phyloP scores from a whole-genome alignment of 2,329 filamentous ascomycete genomes.

The Colletotrichum eremochloae region DNA sequence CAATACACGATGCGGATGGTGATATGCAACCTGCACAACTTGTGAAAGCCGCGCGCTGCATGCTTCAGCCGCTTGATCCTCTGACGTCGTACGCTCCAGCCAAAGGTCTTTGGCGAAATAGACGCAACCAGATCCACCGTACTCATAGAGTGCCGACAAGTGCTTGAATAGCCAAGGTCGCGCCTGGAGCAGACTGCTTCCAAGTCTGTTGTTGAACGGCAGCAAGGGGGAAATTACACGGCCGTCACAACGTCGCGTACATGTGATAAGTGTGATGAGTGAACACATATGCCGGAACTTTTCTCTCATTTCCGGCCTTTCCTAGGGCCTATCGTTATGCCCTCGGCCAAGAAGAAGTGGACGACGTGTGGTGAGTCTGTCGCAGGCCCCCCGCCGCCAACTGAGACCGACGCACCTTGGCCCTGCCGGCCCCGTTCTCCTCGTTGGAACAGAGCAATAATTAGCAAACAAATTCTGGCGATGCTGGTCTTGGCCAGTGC shows the following conservation, averaged over 20 bases:
- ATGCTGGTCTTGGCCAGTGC: not conserved
- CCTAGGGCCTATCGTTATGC: not conserved
- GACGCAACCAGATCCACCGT: not conserved
- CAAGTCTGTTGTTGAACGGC: not conserved
- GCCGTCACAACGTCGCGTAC: not conserved
- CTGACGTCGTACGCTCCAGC: not conserved
- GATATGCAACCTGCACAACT: slow-evolving; percentile 6
- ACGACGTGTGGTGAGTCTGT: not conserved
- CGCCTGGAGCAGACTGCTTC: slow-evolving; percentile 27
- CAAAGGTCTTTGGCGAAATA: not conserved
- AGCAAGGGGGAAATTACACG: slow-evolving; percentile 22
- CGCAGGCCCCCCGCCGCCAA: not conserved
- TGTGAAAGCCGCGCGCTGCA: not conserved
- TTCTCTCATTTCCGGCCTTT: not conserved
- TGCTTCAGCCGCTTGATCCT: not conserved
- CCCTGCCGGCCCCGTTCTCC: not conserved
- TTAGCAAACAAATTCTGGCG: slow-evolving; percentile 8
- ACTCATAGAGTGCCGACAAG: not conserved
- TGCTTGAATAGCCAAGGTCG: not conserved
- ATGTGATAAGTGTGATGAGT: slow-evolving; percentile 33
- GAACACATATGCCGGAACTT: not conserved
- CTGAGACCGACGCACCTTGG: not conserved
- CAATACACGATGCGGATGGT: not conserved
- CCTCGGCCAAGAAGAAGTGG: not conserved
- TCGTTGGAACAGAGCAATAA: not conserved